phyloP scores from a whole-genome alignment of 1,139 yeast species.

The Arxiozyma telluris region DNA sequence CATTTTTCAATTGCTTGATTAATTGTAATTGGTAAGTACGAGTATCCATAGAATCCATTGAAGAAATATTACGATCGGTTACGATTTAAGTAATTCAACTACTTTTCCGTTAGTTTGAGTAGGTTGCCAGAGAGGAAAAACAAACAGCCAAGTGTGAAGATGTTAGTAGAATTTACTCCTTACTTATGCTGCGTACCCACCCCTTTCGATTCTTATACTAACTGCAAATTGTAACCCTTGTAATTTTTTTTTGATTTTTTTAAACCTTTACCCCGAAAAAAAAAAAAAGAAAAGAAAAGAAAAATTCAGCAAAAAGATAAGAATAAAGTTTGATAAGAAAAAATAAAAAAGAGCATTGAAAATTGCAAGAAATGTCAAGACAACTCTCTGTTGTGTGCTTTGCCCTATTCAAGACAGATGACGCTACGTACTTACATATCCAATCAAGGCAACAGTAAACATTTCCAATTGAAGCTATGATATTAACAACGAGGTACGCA shows the following conservation, averaged over 20 bases:
- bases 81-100: neutral
- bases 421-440: neutral
- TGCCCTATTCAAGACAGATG: neutral
- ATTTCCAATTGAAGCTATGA: neutral
- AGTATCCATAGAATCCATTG: constrained; percentile 1
- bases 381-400: neutral
- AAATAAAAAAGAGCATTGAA: neutral
- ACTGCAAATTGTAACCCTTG: neutral
- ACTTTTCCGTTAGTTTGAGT: too few relatives aligned
- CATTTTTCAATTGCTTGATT: constrained; percentile 23
- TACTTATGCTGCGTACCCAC: neutral
- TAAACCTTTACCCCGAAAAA: neutral
- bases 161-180: too few relatives aligned
- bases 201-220: neutral
- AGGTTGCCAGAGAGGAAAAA: too few relatives aligned
- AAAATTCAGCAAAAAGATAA: neutral
- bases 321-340: neutral
- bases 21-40: constrained; percentile 19
- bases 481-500: neutral
- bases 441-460: too few relatives aligned
- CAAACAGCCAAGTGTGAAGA: too few relatives aligned
- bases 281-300: neutral
- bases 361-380: too few relatives aligned
- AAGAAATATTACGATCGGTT: neutral
- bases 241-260: too few relatives aligned